Evolutionary conservation across 2,329 filamentous ascomycete genomes (phyloP).

Genomic region (Diaporthe sp.): DNA sequence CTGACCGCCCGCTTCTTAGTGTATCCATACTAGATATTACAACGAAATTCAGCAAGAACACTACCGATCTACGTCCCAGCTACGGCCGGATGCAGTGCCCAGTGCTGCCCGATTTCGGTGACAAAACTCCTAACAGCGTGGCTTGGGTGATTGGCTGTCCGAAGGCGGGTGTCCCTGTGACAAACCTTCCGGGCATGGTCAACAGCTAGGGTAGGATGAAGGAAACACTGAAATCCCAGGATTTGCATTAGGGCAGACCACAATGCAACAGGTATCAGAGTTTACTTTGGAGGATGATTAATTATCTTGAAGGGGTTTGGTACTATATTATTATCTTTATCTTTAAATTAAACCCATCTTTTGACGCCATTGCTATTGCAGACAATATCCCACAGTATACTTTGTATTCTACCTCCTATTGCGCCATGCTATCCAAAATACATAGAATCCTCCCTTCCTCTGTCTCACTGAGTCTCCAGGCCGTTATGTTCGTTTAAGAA

Average conservation of each 20-base stretch:
- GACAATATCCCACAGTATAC: background rate
- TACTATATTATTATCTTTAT: background rate
- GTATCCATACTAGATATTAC: background rate
- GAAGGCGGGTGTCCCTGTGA: background rate
- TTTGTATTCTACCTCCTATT: background rate
- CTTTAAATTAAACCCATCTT: background rate
- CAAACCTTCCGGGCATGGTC: background rate
- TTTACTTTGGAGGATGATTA: background rate
- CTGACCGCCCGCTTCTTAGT: background rate
- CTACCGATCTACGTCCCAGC: background rate
- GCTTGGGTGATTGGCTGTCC: constrained; percentile 20
- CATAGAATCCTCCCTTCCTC: too few species aligned
- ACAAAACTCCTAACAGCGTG: background rate
- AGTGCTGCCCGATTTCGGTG: background rate
- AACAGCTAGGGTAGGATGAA: background rate
- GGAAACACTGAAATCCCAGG: background rate
- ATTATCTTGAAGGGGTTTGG: too few species aligned
- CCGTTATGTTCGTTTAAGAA: constrained; percentile 35
- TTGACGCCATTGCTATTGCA: background rate
- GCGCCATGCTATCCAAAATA: background rate
- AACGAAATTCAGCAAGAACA: background rate
- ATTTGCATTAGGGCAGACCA: background rate
- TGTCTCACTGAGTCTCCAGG: constrained; percentile 26
- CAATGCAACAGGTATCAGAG: background rate
- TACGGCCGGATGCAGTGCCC: constrained; percentile 20